Base-by-base conservation (phyloP, 1,284 basidiomycete genomes). In the Apiotrichum domesticum region DNA sequence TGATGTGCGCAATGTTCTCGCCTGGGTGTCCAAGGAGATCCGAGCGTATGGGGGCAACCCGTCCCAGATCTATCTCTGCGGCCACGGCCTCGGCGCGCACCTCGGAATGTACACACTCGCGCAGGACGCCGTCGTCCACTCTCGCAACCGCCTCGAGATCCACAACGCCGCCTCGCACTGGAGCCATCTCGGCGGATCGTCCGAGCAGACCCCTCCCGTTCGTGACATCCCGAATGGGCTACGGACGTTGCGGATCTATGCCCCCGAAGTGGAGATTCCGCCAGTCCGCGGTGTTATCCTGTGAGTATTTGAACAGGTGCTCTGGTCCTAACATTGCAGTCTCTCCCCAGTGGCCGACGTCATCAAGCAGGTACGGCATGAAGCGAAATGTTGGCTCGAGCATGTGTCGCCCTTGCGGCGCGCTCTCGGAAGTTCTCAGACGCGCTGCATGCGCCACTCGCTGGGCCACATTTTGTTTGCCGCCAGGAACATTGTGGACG, bases 391-490 rank as follows among this genome's bases (percentile, higher is more conserved):
- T 15, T 76, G 72, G 35, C 61, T 76, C 11, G 77, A 78, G 58
- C 74, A 77, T 49, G 58, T 78, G n/a, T 67, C 66, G 35, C 68
- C 72, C 13, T 63, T 76, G 2, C 65, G 77, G 0, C 65, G 77
- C 8, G 63, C 66, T 10, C 66, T 71, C 14, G 77, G 77, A 2
- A 72, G 73, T 5, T 63, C 64, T 10, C 76, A 77, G 54, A 74
- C 71, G 6, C 62, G 62, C 37, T 77, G 75, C 51, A 69, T 79
- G 58, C 63, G 71, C 40, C 71, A 78, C 52, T 77, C 76, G 13
- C 71, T 76, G 0, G 71, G 72, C 0, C 77, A 78, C 50, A 63
- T 78, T 10, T 65, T 79, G 0, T 75, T 74, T 46, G 73, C 77
- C 0, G 71, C 73, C 1, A 72, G 74, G 58, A 67, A 71, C 40